phyloP scores from a whole-genome alignment of 495 filamentous ascomycete species.

The Penicillium verhagenii region DNA sequence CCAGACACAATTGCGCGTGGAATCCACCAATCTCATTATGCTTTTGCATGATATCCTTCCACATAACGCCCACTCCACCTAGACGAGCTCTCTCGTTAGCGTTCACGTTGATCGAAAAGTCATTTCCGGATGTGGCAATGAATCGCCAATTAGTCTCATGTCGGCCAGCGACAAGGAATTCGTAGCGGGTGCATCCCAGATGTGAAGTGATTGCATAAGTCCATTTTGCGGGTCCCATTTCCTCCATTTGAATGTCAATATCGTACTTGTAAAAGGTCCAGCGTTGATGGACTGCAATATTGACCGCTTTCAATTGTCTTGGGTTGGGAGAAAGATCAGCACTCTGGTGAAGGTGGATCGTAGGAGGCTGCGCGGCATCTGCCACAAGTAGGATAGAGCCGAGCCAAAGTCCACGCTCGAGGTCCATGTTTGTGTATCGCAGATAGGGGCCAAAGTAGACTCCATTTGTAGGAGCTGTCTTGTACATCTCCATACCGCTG shows the following conservation, averaged over 20 bases:
- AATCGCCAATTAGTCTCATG: slow-evolving; percentile 95
- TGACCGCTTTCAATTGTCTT: slow-evolving; percentile 78
- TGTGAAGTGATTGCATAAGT: slow-evolving; percentile 98
- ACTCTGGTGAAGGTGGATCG: slow-evolving; percentile 93
- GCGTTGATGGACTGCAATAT: slow-evolving; percentile 83
- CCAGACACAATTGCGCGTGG: slow-evolving; percentile 86
- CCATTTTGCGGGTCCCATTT: slow-evolving; percentile 80
- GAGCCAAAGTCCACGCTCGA: slow-evolving; percentile 87
- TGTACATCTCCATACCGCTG: slow-evolving; percentile 89
- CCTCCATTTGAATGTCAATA: slow-evolving; percentile 87
- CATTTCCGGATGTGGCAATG: slow-evolving; percentile 91
- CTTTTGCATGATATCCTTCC: slow-evolving; percentile 98
- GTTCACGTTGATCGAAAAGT: slow-evolving; percentile 84
- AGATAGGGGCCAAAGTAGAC: slow-evolving; percentile 98
- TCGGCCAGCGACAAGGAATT: slow-evolving; percentile 94
- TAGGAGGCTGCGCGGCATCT: slow-evolving; percentile 89
- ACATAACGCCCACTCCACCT: slow-evolving; percentile 92
- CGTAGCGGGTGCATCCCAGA: slow-evolving; percentile 92
- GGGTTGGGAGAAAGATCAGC: slow-evolving; percentile 91
- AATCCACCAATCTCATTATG: slow-evolving; percentile 95
- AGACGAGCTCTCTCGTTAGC: slow-evolving; percentile 79
- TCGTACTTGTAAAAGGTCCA: slow-evolving; percentile 98
- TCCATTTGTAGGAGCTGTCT: slow-evolving; percentile 89
- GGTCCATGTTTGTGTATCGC: slow-evolving; percentile 94
- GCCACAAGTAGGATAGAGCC: slow-evolving; percentile 83